Percentiles rank a stretch among this genome's conserved stretches.
Evolutionary conservation across 208 protist species (phyloP).

Genomic region (Herpetomonas tarakana): DNA sequence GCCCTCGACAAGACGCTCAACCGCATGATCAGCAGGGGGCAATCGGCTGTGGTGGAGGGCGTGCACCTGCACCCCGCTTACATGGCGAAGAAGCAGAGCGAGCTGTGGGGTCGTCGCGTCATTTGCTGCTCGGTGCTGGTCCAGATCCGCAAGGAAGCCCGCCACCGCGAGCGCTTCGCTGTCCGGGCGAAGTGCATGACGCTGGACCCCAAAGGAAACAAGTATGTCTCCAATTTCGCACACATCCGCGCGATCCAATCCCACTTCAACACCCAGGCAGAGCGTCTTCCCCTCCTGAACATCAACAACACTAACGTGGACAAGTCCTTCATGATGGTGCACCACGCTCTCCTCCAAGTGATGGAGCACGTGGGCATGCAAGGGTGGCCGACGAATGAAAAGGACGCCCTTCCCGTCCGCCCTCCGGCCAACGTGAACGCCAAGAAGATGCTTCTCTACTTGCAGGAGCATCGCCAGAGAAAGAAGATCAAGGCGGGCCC

Average conservation of each 20-base stretch:
- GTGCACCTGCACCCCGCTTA: conserved; percentile 52
- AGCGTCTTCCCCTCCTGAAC: conserved; percentile 40
- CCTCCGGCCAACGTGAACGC: neutral
- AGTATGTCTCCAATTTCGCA: conserved; percentile 85
- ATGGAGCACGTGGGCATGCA: conserved; percentile 33
- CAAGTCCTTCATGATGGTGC: conserved; percentile 70
- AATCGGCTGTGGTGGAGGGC: conserved; percentile 59
- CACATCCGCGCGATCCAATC: conserved; percentile 88
- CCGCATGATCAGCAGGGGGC: conserved; percentile 19
- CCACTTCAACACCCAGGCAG: conserved; percentile 48
- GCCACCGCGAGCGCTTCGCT: conserved; percentile 88
- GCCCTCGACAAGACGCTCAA: conserved; percentile 27
- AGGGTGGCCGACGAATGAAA: conserved; percentile 18
- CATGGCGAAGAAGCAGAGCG: conserved; percentile 22
- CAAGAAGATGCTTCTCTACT: neutral
- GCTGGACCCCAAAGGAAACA: conserved; percentile 75
- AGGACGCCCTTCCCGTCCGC: neutral
- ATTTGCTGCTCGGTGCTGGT: conserved; percentile 56
- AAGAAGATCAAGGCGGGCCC: neutral
- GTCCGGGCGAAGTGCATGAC: conserved; percentile 90
- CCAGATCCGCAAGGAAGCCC: conserved; percentile 77
- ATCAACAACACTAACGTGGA: conserved; percentile 92
- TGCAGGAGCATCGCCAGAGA: neutral
- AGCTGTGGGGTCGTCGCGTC: conserved; percentile 31
- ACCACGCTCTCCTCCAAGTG: conserved; percentile 60